Evolutionary conservation across 371 early-diverging fungal species (phyloP).

Genomic region (Gilbertella persicaria): DNA sequence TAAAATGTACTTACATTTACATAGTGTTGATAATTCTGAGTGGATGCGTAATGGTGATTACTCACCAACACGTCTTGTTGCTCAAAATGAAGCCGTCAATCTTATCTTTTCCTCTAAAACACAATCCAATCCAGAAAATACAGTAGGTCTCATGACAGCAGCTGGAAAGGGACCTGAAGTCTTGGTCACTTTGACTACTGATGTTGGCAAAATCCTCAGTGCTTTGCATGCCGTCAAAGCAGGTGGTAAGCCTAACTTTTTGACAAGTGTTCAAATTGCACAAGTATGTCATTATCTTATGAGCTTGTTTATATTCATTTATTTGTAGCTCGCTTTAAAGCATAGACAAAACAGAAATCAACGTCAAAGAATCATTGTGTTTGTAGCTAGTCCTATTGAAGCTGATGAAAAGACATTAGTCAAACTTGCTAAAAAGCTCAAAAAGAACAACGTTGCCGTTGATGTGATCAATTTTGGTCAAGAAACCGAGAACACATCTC

Average conservation of each 20-base stretch:
- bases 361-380: conserved; percentile 91
- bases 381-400: conserved; percentile 90
- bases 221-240: conserved; percentile 83
- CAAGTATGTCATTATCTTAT: conserved; percentile 87
- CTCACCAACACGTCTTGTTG: conserved; percentile 91
- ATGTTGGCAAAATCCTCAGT: conserved; percentile 87
- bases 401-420: conserved; percentile 86
- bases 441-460: conserved; percentile 96
- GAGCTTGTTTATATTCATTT: no score
- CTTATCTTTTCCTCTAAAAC: conserved; percentile 91
- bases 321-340: conserved; percentile 95
- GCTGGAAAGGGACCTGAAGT: conserved; percentile 98
- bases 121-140: conserved; percentile 94
- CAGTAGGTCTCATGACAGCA: conserved; percentile 95
- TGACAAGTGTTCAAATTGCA: conserved; percentile 93
- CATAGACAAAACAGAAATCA: conserved; percentile 97
- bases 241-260: conserved; percentile 74
- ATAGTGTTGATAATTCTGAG: conserved; percentile 97
- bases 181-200: conserved; percentile 87
- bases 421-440: conserved; percentile 91
- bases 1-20: background rate
- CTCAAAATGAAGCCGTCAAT: conserved; percentile 95
- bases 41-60: conserved; percentile 99
- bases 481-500: conserved; percentile 84
- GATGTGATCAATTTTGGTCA: conserved; percentile 98